Conservation (phyloP, 495 filamentous ascomycete species). For the Neurospora intermedia region DNA sequence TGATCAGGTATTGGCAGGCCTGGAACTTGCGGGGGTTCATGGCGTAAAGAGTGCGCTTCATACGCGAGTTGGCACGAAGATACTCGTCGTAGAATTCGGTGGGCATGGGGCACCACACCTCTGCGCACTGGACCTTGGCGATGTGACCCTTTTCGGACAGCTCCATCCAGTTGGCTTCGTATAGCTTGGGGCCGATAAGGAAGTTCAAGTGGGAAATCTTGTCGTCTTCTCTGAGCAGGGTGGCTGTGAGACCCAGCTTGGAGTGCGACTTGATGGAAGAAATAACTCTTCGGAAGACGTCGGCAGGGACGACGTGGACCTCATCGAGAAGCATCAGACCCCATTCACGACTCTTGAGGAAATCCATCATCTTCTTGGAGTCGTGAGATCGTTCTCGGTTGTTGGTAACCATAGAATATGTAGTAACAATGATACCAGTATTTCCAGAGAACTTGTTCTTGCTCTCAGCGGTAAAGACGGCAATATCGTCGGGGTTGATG, state of each 20-base stretch:
- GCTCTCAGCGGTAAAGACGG: constrained; percentile 88
- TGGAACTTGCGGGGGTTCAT: constrained; percentile 99
- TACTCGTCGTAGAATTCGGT: constrained; percentile 97
- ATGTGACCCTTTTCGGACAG: constrained; percentile 94
- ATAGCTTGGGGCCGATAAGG: constrained; percentile 92
- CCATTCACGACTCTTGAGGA: constrained; percentile 86
- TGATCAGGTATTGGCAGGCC: constrained; percentile 90
- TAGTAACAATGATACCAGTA: constrained; percentile 92
- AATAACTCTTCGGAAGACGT: constrained; percentile 90
- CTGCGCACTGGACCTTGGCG: constrained; percentile 92
- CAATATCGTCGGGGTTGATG: constrained; percentile 85
- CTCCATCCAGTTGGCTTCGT: constrained; percentile 99
- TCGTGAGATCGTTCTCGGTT: constrained; percentile 80
- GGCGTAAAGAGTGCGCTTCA: constrained; percentile 71
- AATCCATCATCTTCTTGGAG: constrained; percentile 96
- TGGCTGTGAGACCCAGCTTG: constrained; percentile 94
- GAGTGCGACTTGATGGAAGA: constrained; percentile 85
- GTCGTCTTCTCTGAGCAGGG: constrained; percentile 90
- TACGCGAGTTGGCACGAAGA: constrained; percentile 40
- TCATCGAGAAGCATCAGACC: constrained; percentile 96
- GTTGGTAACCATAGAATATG: constrained; percentile 96
- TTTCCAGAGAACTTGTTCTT: constrained; percentile 83
- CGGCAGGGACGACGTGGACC: constrained; percentile 94
- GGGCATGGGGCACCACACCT: constrained; percentile 99
- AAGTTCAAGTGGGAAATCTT: constrained; percentile 98